These are phyloP conservation scores for Pharus latifolius DNA, from an alignment of 176 grass and related monocot genomes.

Conservation along the genomic window DNA sequence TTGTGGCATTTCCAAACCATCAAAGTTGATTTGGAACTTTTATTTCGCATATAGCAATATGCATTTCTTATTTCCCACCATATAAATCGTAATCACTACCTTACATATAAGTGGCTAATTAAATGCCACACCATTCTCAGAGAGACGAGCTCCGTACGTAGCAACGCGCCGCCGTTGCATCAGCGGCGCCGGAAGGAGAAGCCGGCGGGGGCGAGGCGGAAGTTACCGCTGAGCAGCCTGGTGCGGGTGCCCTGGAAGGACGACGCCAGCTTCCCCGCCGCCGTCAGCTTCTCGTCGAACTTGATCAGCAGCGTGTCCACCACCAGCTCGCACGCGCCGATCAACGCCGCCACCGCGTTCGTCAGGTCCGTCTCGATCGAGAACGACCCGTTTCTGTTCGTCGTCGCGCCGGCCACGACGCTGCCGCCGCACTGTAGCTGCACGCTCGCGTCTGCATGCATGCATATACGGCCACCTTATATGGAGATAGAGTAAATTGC, in stretches of 20 bases:
- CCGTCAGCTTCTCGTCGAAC: slow-evolving; percentile 33
- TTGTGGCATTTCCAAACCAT: too few relatives aligned
- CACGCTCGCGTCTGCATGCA: slow-evolving; percentile 27
- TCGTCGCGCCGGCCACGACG: slow-evolving; percentile 26
- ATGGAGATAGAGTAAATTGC: too few relatives aligned
- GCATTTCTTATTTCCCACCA: too few relatives aligned
- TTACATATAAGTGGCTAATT: too few relatives aligned
- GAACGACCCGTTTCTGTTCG: slow-evolving; percentile 26
- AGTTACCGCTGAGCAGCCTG: neutral
- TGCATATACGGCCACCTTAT: neutral
- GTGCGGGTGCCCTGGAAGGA: slow-evolving; percentile 14
- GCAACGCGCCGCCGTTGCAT: too few relatives aligned
- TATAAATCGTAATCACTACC: too few relatives aligned
- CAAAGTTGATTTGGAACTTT: too few relatives aligned
- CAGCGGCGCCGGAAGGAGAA: slow-evolving; percentile 14
- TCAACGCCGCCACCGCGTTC: neutral
- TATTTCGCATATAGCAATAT: too few relatives aligned
- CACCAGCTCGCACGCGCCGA: slow-evolving; percentile 11
- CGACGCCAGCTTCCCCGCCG: slow-evolving; percentile 25
- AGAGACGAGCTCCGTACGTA: too few relatives aligned
- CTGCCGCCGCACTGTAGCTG: slow-evolving; percentile 31
- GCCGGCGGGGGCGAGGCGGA: slow-evolving; percentile 2
- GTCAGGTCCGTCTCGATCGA: slow-evolving; percentile 13
- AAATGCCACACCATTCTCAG: too few relatives aligned
- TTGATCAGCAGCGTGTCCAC: slow-evolving; percentile 35